Base-by-base conservation (phyloP, 805 yeast genomes). In the Pichia exigua region DNA sequence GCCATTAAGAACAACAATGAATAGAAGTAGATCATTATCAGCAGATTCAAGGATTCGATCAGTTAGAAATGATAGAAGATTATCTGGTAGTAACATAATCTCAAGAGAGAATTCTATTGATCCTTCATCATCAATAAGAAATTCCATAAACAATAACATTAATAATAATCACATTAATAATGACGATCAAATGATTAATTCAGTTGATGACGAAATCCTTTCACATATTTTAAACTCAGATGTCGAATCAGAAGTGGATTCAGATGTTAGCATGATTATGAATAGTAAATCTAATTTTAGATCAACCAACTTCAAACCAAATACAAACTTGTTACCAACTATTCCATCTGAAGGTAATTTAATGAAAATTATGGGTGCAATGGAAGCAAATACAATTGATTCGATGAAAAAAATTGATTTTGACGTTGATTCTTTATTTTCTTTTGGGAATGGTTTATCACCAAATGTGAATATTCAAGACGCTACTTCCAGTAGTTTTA, bases 281-380 rank as follows among this genome's bases (percentile, higher is more conserved):
- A 20, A 35, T n/a, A 38, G 13, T 17, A 44, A 28, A 5, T 1
- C 27, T 2, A 24, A 12, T 15, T 32, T 20, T 12, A 40, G 18
- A 41, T 40, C 38, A 7, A 26, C 28, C 10, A 49, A 21, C 22
- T 45, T 45, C 28, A 51, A 47, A 42, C 48, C 38, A 15, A 44
- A 47, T 21, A 17, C 44, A 17, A 47, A 13, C 18, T 42, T 51
- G 12, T 45, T 58, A 47, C 59, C 61, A 41, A 60, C 63, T 6
- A 60, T 60, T 38, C 61, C 61, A 35, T 59, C 62, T 9, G 63
- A 60, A 47, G 58, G 62, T 20, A 57, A 59, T 45, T 50, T 60
- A 20, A 53, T 51, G 49, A 54, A 54, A 5, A 44, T 56, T 17
- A 54, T 58, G 54, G 54, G 52, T 39, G 48, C 38, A 20, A 17